Base-by-base conservation (phyloP, 2,329 filamentous ascomycete species). In the Ophiostoma perfectum region DNA sequence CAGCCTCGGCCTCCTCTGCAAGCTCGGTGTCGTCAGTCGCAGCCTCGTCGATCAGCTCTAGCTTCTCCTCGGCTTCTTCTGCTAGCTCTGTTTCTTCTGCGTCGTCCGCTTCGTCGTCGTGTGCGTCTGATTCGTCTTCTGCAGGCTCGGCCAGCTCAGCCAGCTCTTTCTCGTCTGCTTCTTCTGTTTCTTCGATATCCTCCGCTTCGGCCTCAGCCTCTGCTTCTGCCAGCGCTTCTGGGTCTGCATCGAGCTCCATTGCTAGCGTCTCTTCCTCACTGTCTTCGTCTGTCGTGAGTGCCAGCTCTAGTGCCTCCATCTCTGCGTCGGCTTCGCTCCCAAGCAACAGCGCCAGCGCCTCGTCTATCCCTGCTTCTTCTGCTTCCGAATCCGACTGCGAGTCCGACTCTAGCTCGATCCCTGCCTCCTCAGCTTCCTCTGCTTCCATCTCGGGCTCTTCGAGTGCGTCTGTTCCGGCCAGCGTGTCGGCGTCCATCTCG, bases 381-480 rank as follows among this genome's bases (percentile, higher is more conserved):
- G 38, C 55, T 7, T 62, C 66, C 45, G 55, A 44, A 16, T 62
- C 65, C 18, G 27, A 44, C 36, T 47, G 45, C 11, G 27, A 1
- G 27, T 66, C 65, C 42, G 27, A 55, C 6, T 67, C 42, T n/a
- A 42, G 14, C 41, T 66, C 45, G 14, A 49, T 49, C 45, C n/a
- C 45, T 4, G 16, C 14, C 45, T 49, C 27, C 27, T 27, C 27
- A 27, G 27, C 27, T 27, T 27, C 27, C 27, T 27, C 27, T 27
- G 27, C 27, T 27, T 27, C 45, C 45, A n/a, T 49, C 45, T 49
- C 45, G 14, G 16, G 45, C 45, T 49, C 27, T 27, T 27, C 27
- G 27, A 27, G 27, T 27, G 27, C 27, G 27, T 27, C 27, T 27
- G 27, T 27, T 27, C 2, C 27, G 2, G 27, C 27, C 27, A 27